Base-by-base conservation (phyloP, 805 yeast species). In the Tanozyma kutaoensis region DNA sequence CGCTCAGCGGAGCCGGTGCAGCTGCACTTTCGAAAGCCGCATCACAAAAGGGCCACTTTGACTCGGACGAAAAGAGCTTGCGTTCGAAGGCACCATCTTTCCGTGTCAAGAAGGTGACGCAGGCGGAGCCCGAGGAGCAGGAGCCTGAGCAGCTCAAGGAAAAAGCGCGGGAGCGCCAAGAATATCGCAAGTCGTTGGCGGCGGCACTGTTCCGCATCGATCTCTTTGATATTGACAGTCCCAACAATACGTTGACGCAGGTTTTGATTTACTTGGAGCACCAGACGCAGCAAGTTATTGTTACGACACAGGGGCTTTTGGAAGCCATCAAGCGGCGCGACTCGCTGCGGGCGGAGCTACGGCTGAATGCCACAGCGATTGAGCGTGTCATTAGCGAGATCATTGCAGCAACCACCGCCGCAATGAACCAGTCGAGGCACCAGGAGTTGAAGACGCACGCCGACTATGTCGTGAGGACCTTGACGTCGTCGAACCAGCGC, bases 361-460 rank as follows among this genome's bases (percentile, higher is more conserved):
- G 86, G 35, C 63, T 57, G 1, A 79, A 80, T 25, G 77, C 95
- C 1, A 56, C 55, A 33, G 82, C 80, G n/a, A 85, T 88, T 35
- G 72, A 76, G 30, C 62, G 51, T 29, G 93, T 82, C 27, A 86
- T 86, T 20, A 62, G 70, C 20, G 85, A 78, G 44, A 86, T 88
- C 94, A 74, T 85, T 5, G 85, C 74, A 37, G 94, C 95, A 24
- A 82, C 96, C 2, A 74, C 76, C 40, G 70, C 73, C 4, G 74
- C 93, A 14, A 84, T 86, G 94, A 69, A 74, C 37, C 95, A 84
- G 52, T 78, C 91, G 20, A 70, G 93, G 43, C 82, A 86, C 51
- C 69, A 72, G 26, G 77, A 76, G 43, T 69, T 86, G 41, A 81
- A 77, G 56, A 93, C 82, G 34, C 94, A 85, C 50, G 95, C 95